Base-by-base conservation (phyloP, 148 eudicot species). In the Chenopodium formosanum region DNA sequence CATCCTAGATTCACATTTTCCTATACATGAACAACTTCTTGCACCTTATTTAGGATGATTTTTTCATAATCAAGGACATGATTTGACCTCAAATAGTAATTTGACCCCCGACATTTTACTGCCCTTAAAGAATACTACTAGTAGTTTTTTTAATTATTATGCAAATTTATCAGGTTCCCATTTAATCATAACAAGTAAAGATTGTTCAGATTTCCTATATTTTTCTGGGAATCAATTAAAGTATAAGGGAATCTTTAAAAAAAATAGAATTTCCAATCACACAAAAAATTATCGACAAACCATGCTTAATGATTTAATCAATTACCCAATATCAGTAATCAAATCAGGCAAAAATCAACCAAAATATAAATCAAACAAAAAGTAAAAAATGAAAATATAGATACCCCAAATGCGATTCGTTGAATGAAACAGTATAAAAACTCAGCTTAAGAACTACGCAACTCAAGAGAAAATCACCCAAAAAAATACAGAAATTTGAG, bases 361-460 rank as follows among this genome's bases (percentile, higher is more conserved):
- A 66, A 66, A 66, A 66, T 17, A 52, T 20, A 3, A 2, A 3
- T 56, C 4, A 56, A 74, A 8, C 0, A 74, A 52, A 27, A 10
- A 74, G 9, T 16, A 74, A 13, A 1, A 13, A 66, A 19, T 7
- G 13, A 50, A 37, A 7, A 53, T 1, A 52, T 48, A 29, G 37
- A 70, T 48, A 40, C 1, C 75, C 56, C 8, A 47, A 13, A 27
- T 56, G 78, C 44, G 46, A 27, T 75, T 14, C 19, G 73, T 27
- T 44, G 48, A 0, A 67, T 27, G 70, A 22, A 62, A 62, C 2
- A 62, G 66, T 62, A 20, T 17, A 25, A 27, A 27, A 78, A 31
- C 80, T 63, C 74, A 68, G 74, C 81, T 68, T 79, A 20, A 69
- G 34, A 52, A 22, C 50, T 48, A 79, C 65, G 81, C 81, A 20